Base-by-base conservation (phyloP, 2,329 filamentous ascomycete genomes). In the Epichloe bromicola region DNA sequence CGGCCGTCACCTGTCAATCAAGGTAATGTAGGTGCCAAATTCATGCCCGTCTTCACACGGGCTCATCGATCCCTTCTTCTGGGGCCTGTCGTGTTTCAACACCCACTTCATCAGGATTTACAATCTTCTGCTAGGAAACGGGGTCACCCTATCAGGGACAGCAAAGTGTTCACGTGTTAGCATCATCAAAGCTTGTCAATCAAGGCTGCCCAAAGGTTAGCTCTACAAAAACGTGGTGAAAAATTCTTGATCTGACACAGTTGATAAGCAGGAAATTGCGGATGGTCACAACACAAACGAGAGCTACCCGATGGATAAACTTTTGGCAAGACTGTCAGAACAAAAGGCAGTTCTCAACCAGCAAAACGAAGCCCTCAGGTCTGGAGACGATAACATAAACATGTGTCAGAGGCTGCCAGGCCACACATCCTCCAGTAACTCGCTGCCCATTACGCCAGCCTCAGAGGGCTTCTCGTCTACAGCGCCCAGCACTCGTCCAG, bases 311-410 rank as follows among this genome's bases (percentile, higher is more conserved):
- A 80, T 90, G 73, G 86, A 93, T 59, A 82, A 82, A 53, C 78
- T 89, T 48, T 71, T 89, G 56, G 79, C 83, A 51, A 85, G 83
- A 62, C 74, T 91, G 46, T 79, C 80, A n/a, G 82, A 89, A 64
- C 84, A 88, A 60, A 79, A 84, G 60, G 70, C 71, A 42, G 64
- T 74, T n/a, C 66, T 83, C 47, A 72, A 72, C 48, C 75, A 79
- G 64, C 80, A 85, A 61, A 77, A 75, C 54, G 72, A 78, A 52
- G 71, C 72, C 49, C 62, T 79, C 42, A 76, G 74, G 52, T 60
- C 61, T 39, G 60, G 58, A 10, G 68, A 73, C 12, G 70, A 72
- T 19, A 64, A 65, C 20, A 53, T 42, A 11, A 19, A 46, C 15
- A 44, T 37, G 52, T 60, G 33, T 70, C 69, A 53, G 59, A 64